Evolutionary conservation across 2,329 filamentous ascomycete species (phyloP), one percentile per base, ranked within the genome.

Genomic region (Fusarium sp.): DNA sequence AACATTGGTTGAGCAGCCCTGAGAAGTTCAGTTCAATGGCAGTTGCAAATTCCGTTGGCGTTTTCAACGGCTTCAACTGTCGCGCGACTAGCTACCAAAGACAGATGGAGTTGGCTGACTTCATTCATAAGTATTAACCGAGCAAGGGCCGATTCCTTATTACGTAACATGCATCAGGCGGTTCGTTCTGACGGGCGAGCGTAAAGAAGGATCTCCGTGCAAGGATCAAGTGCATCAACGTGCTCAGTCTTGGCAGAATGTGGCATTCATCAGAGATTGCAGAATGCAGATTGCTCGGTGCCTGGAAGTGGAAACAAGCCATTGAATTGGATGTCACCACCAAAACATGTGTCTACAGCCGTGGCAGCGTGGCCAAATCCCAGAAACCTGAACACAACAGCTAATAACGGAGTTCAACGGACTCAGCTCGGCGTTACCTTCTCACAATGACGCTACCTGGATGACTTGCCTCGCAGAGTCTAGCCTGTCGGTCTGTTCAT

Each of bases 401-500:
- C 50, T 22, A 44, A 38, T 33, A 20, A 42, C 33, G 45, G 55
- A 60, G 52, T 38, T 50, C 31, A 46, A 60, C 70, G 70, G 70
- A 61, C 55, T 52, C 49, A 57, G 70, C 66, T 73, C 70, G 70
- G 70, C 54, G 70, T 73, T 72, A 72, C 57, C 70, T 63, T 49
- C 29, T 25, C 31, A 50, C 50, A 60, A 60, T 65, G 65, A 72
- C 70, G 59, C 59, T 72, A 47, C 58, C 33, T 31, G 12, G 29
- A 38, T 11, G n/a, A 55, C 61, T 72, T 57, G 29, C 66, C 60
- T 44, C 45, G 52, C 41, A 69, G 49, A 61, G 60, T 73, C 59
- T 70, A 65, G 65, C 60, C 33, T 18, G 38, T 63, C 38, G 58
- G 70, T 57, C 38, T 73, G 13, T 42, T 55, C 38, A 44, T 25